phyloP scores from a whole-genome alignment of 257 asterid genomes.

The Avicennia marina region DNA sequence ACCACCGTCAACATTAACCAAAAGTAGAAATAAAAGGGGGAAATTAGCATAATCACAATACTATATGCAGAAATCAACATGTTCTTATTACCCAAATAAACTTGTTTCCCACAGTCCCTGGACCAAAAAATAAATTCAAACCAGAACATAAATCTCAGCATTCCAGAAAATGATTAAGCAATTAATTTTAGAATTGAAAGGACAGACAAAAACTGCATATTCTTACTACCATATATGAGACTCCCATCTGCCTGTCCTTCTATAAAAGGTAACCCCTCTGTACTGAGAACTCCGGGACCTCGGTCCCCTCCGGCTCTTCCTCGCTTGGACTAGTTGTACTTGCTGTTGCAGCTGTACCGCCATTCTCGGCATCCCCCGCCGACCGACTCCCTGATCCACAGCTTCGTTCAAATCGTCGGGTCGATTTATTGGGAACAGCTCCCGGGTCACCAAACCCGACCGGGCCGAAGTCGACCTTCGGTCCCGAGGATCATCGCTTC shows the following conservation, averaged over 20 bases:
- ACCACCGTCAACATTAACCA: neutral
- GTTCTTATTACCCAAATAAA: slow-evolving; percentile 46
- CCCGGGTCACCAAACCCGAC: slow-evolving; percentile 42
- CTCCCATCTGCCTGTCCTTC: slow-evolving; percentile 69
- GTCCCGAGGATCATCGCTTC: too few relatives aligned
- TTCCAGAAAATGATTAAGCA: too few relatives aligned
- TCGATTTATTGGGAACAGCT: slow-evolving; percentile 49
- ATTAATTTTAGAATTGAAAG: too few relatives aligned
- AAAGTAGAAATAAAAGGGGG: neutral
- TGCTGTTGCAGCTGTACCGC: slow-evolving; percentile 23
- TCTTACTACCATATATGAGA: slow-evolving; percentile 52
- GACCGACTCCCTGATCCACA: too few relatives aligned
- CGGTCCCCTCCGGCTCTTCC: slow-evolving; percentile 58
- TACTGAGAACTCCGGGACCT: slow-evolving; percentile 57
- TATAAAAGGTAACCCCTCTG: slow-evolving; percentile 59
- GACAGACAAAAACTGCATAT: too few relatives aligned
- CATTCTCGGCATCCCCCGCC: too few relatives aligned
- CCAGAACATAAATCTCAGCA: neutral
- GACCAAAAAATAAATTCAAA: slow-evolving; percentile 18
- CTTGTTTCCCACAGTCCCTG: slow-evolving; percentile 77
- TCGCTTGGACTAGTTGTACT: slow-evolving; percentile 27
- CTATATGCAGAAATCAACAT: neutral
- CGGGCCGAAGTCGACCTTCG: too few relatives aligned
- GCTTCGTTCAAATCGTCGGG: slow-evolving; percentile 6
- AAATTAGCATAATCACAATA: too few relatives aligned